A percentile compares a stretch with the other conserved stretches of the same genome.
Conservation (phyloP, 805 yeast genomes). For the Candida stauntonica region DNA sequence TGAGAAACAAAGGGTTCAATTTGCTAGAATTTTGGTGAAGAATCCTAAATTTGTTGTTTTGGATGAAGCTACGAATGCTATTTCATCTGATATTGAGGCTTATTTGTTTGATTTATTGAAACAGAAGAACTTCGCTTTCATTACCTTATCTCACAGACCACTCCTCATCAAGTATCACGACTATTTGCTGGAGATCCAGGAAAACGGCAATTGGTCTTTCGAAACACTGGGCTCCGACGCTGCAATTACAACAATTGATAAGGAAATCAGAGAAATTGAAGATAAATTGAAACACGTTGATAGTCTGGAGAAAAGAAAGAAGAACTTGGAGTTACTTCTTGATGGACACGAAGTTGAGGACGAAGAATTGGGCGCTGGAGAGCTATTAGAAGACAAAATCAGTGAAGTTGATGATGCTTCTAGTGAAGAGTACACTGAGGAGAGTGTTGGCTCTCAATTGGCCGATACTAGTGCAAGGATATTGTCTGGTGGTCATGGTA, state of each 20-base stretch:
- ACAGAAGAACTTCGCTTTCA: slow-evolving; percentile 64
- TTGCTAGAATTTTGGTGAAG: slow-evolving; percentile 80
- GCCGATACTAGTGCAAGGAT: too few species aligned
- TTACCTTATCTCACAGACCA: slow-evolving; percentile 82
- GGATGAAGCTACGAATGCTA: slow-evolving; percentile 95
- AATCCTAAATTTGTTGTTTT: slow-evolving; percentile 76
- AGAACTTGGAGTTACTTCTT: slow-evolving; percentile 42
- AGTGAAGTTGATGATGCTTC: slow-evolving; percentile 6
- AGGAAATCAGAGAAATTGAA: slow-evolving; percentile 68
- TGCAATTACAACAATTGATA: slow-evolving; percentile 63
- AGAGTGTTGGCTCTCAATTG: slow-evolving; percentile 1
- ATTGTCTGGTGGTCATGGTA: background rate
- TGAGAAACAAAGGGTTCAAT: slow-evolving; percentile 84
- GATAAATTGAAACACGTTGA: slow-evolving; percentile 55
- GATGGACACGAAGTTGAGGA: slow-evolving; percentile 23
- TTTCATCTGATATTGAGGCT: slow-evolving; percentile 86
- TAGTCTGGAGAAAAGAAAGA: slow-evolving; percentile 54
- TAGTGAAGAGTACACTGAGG: slow-evolving; percentile 7
- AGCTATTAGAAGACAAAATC: slow-evolving; percentile 7
- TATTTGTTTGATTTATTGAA: slow-evolving; percentile 73
- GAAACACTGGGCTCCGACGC: slow-evolving; percentile 64
- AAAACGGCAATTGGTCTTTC: slow-evolving; percentile 52
- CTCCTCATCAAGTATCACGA: slow-evolving; percentile 82
- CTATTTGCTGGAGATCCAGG: slow-evolving; percentile 62
- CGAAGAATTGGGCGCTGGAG: slow-evolving; percentile 7